Evolutionary conservation across 2,329 filamentous ascomycete species (phyloP), one percentile per base, ranked within the genome.

Genomic region (Pseudocercospora eumusae): DNA sequence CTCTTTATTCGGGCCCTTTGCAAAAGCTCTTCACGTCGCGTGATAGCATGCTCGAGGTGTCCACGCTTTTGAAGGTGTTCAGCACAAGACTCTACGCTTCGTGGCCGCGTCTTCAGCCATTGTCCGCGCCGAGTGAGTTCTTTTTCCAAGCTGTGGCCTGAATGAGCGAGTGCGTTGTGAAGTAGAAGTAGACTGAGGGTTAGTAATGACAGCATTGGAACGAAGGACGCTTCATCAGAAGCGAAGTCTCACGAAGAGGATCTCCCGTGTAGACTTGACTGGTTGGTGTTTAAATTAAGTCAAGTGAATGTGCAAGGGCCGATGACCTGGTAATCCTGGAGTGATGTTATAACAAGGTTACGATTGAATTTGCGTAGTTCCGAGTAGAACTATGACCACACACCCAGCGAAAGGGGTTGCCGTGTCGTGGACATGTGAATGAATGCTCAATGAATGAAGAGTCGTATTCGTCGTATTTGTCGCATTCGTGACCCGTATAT

Each of bases 211-310:
- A 52, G 47, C 47, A 52, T 52, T 52, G 47, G 21, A 52, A 25
- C 47, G 23, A 52, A 52, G 15, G 47, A 13, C 47, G n/a, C 10
- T 15, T 23, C 9, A 23, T 23, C 9, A 23, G 15, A 3, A 40
- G 5, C 15, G 36, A 40, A 40, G 8, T 15, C 36, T 18, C 36
- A 18, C 2, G 36, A 40, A n/a, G 36, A 40, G 18, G 69, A 55
- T 5, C 76, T 52, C 47, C 23, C 45, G 21, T 50, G 21, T 8
- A 23, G 23, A 27, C 45, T 28, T 50, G 45, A 23, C 45, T 50
- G 23, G 27, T 50, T 50, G 45, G 45, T 27, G 23, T 27, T 27
- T 27, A 50, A 50, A 50, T 50, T 50, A 50, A 50, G 45, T 50
- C 45, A 20, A 50, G 27, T 15, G 45, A 15, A 23, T 3, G 18